Conservation (phyloP, 2,329 filamentous ascomycete species). For the Bisporella sp. region DNA sequence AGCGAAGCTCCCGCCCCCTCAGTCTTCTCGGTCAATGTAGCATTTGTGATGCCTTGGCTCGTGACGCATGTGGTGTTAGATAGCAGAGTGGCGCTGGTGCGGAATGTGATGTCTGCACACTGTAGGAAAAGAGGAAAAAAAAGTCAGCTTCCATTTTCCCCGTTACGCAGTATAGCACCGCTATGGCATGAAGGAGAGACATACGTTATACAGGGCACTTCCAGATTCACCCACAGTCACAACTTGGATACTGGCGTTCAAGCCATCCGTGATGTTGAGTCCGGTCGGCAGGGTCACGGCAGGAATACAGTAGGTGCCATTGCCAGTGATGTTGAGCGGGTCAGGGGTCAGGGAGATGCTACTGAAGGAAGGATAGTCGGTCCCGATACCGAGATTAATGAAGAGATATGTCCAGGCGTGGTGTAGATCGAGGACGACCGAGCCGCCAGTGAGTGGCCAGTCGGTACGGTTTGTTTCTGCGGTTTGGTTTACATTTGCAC, state of each 20-base stretch:
- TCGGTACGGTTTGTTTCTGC: conserved; percentile 36
- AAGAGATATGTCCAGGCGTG: conserved; percentile 45
- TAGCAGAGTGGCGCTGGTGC: conserved; percentile 39
- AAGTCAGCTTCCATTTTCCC: background rate
- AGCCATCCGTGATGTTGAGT: conserved; percentile 49
- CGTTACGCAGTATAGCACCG: background rate
- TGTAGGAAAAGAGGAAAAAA: conserved; percentile 24
- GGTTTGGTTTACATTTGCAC: conserved; percentile 41
- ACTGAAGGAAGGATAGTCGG: conserved; percentile 48
- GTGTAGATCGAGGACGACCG: conserved; percentile 43
- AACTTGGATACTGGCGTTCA: conserved; percentile 61
- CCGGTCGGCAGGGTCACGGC: conserved; percentile 32
- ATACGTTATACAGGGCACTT: conserved; percentile 60
- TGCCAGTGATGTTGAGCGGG: conserved; percentile 51
- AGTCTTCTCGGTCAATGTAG: background rate
- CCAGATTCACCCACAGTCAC: conserved; percentile 53
- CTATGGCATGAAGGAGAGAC: conserved; percentile 15
- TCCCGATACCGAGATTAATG: conserved; percentile 45
- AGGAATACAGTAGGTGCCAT: conserved; percentile 61
- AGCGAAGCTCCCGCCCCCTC: background rate
- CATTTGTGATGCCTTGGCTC: background rate
- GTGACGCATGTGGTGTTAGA: conserved; percentile 11
- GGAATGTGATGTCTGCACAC: conserved; percentile 71
- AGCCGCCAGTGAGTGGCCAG: conserved; percentile 40
- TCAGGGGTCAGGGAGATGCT: conserved; percentile 58